These are phyloP conservation scores for Hordeum marinum DNA, from an alignment of 176 grass and related monocot species.

Conservation along the genomic window DNA sequence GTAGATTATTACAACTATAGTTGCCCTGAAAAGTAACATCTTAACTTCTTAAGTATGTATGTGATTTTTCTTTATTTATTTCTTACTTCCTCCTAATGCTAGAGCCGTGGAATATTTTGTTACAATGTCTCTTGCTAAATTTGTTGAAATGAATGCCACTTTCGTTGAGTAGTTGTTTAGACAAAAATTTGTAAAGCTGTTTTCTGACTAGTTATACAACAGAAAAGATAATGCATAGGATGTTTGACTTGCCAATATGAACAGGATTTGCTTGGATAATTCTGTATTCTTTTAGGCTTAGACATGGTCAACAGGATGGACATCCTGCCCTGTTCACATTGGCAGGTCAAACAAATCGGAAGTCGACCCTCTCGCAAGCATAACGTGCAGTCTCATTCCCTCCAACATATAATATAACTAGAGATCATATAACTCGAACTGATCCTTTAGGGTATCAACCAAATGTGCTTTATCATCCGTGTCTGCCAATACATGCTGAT, in stretches of 20 bases:
- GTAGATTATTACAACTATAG: neutral
- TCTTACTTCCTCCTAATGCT: neutral
- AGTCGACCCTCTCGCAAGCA: neutral
- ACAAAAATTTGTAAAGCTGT: neutral
- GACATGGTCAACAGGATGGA: conserved; percentile 2
- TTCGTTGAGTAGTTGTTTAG: neutral
- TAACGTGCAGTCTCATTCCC: neutral
- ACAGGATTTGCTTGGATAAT: conserved; percentile 20
- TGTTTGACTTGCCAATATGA: conserved; percentile 27
- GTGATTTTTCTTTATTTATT: neutral
- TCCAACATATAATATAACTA: conserved; percentile 16
- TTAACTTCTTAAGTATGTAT: neutral
- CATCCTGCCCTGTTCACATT: neutral
- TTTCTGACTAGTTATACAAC: neutral
- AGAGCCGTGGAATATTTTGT: neutral
- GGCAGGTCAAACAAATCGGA: neutral
- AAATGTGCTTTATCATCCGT: neutral
- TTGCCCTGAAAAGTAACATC: neutral
- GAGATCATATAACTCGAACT: conserved; percentile 5
- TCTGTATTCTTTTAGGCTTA: conserved; percentile 15
- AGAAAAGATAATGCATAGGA: neutral
- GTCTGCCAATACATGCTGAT: neutral
- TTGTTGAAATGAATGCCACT: conserved; percentile 2
- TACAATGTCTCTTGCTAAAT: conserved; percentile 9
- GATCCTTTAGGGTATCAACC: conserved; percentile 4